Conservation (phyloP, 192 early-diverging fungal species). For the Neocallimastix lanati region DNA sequence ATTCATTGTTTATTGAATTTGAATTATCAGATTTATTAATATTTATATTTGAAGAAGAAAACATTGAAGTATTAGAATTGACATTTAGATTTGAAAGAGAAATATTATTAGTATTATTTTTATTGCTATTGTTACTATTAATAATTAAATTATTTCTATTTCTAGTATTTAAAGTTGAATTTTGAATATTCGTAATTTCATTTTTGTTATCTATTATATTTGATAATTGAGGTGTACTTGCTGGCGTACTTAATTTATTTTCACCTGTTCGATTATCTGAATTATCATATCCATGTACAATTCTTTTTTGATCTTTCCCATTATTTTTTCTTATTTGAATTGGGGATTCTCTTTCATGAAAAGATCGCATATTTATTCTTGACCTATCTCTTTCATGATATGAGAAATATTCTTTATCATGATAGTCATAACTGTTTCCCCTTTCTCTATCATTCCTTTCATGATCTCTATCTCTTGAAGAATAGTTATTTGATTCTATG, state of each 20-base stretch:
- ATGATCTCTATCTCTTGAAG: background rate
- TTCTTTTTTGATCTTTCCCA: background rate
- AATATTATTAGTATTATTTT: too few species aligned
- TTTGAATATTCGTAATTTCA: background rate
- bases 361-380: background rate
- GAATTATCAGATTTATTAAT: too few species aligned
- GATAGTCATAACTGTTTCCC: background rate
- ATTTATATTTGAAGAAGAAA: too few species aligned
- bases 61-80: too few species aligned
- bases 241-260: too few species aligned
- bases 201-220: background rate
- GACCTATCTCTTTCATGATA: background rate
- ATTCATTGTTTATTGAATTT: too few species aligned
- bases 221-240: background rate
- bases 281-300: background rate
- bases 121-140: too few species aligned
- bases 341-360: background rate
- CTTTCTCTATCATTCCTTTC: background rate
- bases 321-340: background rate
- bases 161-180: too few species aligned
- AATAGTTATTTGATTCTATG: background rate
- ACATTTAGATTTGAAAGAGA: too few species aligned
- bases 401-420: background rate
- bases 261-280: background rate
- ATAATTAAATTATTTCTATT: too few species aligned